Base-by-base conservation (phyloP, 2,329 filamentous ascomycete genomes). In the Zopfia rhizophila region DNA sequence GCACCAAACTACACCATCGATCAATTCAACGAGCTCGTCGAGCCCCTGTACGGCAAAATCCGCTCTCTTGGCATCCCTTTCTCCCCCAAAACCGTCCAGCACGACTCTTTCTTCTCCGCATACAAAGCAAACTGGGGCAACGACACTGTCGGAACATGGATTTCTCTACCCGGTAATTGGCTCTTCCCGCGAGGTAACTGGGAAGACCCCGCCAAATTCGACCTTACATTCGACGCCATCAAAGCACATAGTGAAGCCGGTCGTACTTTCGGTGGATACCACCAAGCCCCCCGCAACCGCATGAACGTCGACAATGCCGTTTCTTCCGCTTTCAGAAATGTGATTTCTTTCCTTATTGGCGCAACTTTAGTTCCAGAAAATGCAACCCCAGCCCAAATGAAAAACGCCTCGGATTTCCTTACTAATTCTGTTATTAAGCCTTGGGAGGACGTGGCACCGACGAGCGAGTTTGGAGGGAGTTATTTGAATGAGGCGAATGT, bases 71-170 rank as follows among this genome's bases (percentile, higher is more conserved):
- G 22, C n/a, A 2, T 58, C 51, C 22, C 66, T 55, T 37, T 38
- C 19, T 8, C 24, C 24, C 8, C n/a, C 8, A 27, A 27, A 8
- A 63, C 68, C 41, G 67, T 65, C 2, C 53, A 69, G 49, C 69
- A 65, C 38, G 49, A 60, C 45, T 55, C 58, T 30, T 68, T 50
- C 51, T 69, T 69, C 45, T 53, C 61, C 3, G 67, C 67, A 6
- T 70, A 66, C 65, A 55, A 59, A 2, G 60, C 55, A 6, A 68
- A 66, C 5, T 70, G 68, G 37, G 66, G 66, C 1, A 66, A 70
- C 13, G 63, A 72, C n/a, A 59, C 56, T 1, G 65, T 69, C 3
- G 55, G 49, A 51, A 69, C 67, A 33, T 55, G 65, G 25, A 69
- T 68, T 45, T 59, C 63, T 0, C 65, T 66, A 2, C 69, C 66